Evolutionary conservation across 805 yeast genomes (phyloP).

Genomic region (Metschnikowia reukaufii): DNA sequence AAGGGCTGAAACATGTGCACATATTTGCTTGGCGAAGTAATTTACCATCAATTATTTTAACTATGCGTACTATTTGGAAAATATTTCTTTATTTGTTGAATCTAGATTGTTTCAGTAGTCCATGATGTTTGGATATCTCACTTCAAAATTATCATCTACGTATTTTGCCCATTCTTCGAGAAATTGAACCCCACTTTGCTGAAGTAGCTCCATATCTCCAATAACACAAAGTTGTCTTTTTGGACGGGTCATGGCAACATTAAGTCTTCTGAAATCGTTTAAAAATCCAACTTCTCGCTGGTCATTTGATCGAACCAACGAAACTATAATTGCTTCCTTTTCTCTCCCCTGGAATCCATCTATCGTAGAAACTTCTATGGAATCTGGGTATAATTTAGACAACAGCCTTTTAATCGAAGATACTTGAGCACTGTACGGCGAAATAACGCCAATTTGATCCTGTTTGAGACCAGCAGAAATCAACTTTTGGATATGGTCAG

Average conservation of each 20-base stretch:
- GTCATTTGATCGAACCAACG: slow-evolving; percentile 81
- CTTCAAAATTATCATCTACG: slow-evolving; percentile 66
- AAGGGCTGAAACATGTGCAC: neutral
- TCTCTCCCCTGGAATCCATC: slow-evolving; percentile 98
- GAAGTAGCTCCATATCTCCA: slow-evolving; percentile 79
- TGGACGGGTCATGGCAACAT: slow-evolving; percentile 93
- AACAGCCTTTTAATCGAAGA: slow-evolving; percentile 47
- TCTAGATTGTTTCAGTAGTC: slow-evolving; percentile 1
- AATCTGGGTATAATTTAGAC: slow-evolving; percentile 24
- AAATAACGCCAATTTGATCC: slow-evolving; percentile 73
- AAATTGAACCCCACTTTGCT: slow-evolving; percentile 43
- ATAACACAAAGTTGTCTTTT: slow-evolving; percentile 79
- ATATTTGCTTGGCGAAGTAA: too few relatives aligned
- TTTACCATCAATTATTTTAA: too few relatives aligned
- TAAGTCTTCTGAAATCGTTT: slow-evolving; percentile 73
- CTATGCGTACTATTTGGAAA: neutral
- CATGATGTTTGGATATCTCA: slow-evolving; percentile 54
- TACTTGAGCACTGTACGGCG: slow-evolving; percentile 92
- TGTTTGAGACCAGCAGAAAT: slow-evolving; percentile 52
- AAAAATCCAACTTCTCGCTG: slow-evolving; percentile 75
- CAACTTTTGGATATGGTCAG: slow-evolving; percentile 54
- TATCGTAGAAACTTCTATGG: slow-evolving; percentile 79
- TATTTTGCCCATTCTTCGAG: slow-evolving; percentile 66
- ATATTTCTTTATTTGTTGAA: neutral
- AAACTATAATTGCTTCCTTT: slow-evolving; percentile 78